Evolutionary conservation across 2,329 filamentous ascomycete genomes (phyloP).

Genomic region (Cercospora sojina): DNA sequence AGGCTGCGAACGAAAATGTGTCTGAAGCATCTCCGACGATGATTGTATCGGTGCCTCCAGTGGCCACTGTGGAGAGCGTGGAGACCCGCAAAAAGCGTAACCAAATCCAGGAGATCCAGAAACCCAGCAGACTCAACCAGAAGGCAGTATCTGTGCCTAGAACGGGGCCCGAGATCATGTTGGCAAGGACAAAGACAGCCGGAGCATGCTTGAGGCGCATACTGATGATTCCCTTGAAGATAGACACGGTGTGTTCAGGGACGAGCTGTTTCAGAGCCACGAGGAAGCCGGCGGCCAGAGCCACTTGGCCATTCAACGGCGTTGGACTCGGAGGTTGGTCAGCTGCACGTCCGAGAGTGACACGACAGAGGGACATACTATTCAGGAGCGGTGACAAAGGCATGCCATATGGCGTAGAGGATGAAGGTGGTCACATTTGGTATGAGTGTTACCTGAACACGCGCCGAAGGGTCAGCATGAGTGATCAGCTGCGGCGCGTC

Average conservation of each 20-base stretch:
- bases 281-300: conserved; percentile 88
- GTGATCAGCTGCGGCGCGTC: not conserved
- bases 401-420: conserved; percentile 71
- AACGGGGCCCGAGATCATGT: conserved; percentile 63
- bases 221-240: conserved; percentile 84
- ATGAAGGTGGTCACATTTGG: conserved; percentile 76
- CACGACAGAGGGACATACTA: conserved; percentile 55
- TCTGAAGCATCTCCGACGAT: conserved; percentile 91
- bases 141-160: conserved; percentile 73
- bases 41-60: conserved; percentile 51
- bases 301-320: conserved; percentile 82
- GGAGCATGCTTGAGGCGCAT: conserved; percentile 71
- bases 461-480: not conserved
- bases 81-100: conserved; percentile 88
- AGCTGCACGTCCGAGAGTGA: not conserved
- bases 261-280: conserved; percentile 97
- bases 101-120: conserved; percentile 90
- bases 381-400: conserved; percentile 63
- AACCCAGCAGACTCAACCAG: conserved; percentile 75
- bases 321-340: conserved; percentile 54
- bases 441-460: conserved; percentile 62
- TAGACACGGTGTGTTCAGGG: conserved; percentile 91
- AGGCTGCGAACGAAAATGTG: conserved; percentile 92
- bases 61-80: conserved; percentile 45
- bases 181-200: conserved; percentile 71